Conservation (phyloP, 345 rosid genomes). For the Rhodomyrtus tomentosa region DNA sequence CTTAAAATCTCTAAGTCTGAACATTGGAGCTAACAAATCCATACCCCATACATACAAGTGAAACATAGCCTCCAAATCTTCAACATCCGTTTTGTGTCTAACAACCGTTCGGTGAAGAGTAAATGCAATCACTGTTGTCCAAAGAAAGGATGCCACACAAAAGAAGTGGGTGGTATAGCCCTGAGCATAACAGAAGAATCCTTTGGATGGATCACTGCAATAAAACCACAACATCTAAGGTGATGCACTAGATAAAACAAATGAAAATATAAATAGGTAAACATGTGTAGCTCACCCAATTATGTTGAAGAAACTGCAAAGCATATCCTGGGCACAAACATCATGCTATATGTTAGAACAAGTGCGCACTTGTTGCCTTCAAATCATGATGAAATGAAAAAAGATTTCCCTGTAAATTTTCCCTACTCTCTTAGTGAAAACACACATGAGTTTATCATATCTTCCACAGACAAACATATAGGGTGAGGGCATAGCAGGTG, state of each 20-base stretch:
- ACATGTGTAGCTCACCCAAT: slow-evolving; percentile 44
- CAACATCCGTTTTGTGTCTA: slow-evolving; percentile 83
- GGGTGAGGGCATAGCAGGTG: background rate
- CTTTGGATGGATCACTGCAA: slow-evolving; percentile 85
- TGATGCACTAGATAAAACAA: background rate
- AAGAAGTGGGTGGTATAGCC: slow-evolving; percentile 82
- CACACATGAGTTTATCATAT: background rate
- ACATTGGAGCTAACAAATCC: background rate
- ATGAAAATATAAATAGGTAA: background rate
- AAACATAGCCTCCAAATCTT: slow-evolving; percentile 92
- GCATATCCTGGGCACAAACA: slow-evolving; percentile 65
- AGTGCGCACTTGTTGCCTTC: background rate
- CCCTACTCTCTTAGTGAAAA: background rate
- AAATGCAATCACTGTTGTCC: slow-evolving; percentile 95
- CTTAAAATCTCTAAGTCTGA: background rate
- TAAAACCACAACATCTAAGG: background rate
- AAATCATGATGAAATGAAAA: background rate
- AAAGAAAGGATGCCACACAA: slow-evolving; percentile 90
- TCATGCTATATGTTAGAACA: background rate
- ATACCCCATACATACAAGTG: slow-evolving; percentile 98
- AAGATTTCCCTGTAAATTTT: background rate
- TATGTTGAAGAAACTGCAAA: slow-evolving; percentile 90
- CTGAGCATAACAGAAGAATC: slow-evolving; percentile 79
- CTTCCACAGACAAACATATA: background rate
- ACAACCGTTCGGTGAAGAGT: slow-evolving; percentile 96